Evolutionary conservation across 2,329 filamentous ascomycete species (phyloP).

Genomic region (Aquanectria penicillioides): DNA sequence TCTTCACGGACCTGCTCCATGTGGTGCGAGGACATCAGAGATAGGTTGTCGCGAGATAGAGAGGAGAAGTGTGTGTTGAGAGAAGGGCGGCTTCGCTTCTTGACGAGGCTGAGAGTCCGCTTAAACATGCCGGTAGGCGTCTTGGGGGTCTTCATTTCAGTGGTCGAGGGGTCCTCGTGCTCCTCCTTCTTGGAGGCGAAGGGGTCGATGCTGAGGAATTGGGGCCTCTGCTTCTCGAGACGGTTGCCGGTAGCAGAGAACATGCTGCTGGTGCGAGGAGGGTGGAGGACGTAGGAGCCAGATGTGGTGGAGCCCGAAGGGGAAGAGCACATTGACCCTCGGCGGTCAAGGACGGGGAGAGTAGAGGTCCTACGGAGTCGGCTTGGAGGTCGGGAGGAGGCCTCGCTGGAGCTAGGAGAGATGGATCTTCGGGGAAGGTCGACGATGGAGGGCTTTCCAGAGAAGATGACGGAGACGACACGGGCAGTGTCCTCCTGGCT

Average conservation of each 20-base stretch:
- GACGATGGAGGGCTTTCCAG: constrained; percentile 68
- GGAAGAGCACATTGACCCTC: constrained; percentile 47
- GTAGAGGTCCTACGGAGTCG: constrained; percentile 45
- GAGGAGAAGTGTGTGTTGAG: constrained; percentile 51
- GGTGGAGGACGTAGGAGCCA: constrained; percentile 43
- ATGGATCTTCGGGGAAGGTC: constrained; percentile 59
- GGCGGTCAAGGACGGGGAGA: constrained; percentile 45
- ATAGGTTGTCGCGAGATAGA: constrained; percentile 48
- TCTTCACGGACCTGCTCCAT: constrained; percentile 50
- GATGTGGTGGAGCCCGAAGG: constrained; percentile 38
- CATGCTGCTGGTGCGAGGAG: constrained; percentile 57
- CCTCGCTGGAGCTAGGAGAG: constrained; percentile 51
- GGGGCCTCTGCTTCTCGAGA: constrained; percentile 51
- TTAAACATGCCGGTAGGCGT: constrained; percentile 60
- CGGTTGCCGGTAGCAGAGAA: constrained; percentile 46
- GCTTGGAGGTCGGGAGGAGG: constrained; percentile 32
- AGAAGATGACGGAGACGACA: constrained; percentile 67
- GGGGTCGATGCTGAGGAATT: constrained; percentile 65
- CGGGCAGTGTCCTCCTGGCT: constrained; percentile 67
- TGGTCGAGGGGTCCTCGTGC: constrained; percentile 39
- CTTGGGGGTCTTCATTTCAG: constrained; percentile 41
- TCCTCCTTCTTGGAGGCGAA: constrained; percentile 51
- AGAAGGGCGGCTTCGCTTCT: constrained; percentile 64
- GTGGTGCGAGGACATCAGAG: constrained; percentile 36
- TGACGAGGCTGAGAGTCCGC: constrained; percentile 63